Evolutionary conservation across 306 rosid genomes (phyloP).

Genomic region (Trifolium pratense): DNA sequence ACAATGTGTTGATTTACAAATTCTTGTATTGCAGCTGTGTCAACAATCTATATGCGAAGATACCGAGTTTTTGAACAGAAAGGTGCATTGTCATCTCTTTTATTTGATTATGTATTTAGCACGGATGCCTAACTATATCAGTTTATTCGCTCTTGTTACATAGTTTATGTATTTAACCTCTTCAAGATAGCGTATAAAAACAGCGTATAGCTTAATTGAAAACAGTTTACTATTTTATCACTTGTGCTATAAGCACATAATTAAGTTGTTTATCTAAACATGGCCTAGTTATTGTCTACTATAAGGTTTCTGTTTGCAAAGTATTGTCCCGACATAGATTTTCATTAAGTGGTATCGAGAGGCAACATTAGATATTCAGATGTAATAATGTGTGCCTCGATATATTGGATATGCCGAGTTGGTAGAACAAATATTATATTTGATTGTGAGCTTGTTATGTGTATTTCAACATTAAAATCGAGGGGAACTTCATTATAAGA

Average conservation of each 20-base stretch:
- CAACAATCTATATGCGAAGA: slow-evolving; percentile 46
- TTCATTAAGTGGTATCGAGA: slow-evolving; percentile 10
- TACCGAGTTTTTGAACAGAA: slow-evolving; percentile 38
- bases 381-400: no score
- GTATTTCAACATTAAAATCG: neutral
- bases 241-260: neutral
- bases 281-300: neutral
- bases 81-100: slow-evolving; percentile 58
- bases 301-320: neutral
- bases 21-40: slow-evolving; percentile 64
- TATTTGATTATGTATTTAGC: no score
- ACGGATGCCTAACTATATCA: no score
- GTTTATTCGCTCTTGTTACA: no score
- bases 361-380: neutral
- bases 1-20: slow-evolving; percentile 34
- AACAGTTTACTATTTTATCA: neutral
- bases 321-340: slow-evolving; percentile 3
- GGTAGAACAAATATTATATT: slow-evolving; percentile 16
- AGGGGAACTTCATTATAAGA: neutral
- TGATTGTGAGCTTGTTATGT: neutral
- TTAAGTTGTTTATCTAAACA: neutral
- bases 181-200: no score
- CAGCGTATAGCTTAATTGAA: no score
- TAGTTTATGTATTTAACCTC: no score
- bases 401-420: neutral